A percentile compares a stretch with the other conserved stretches of the same genome.
Evolutionary conservation across 495 filamentous ascomycete species (phyloP).

Genomic region (Hypoxylon rickii): DNA sequence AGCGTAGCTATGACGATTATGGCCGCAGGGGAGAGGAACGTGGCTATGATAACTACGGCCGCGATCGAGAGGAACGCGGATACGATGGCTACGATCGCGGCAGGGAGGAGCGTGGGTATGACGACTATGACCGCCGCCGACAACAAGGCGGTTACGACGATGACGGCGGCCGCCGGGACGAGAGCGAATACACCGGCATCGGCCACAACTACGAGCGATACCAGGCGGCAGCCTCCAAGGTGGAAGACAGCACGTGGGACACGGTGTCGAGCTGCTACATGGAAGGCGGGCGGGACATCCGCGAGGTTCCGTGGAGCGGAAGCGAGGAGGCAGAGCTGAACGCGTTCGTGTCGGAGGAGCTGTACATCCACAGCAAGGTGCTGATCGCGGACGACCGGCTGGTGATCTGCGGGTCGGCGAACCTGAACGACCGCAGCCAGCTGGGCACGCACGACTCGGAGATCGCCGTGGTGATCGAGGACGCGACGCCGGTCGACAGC

Average conservation of each 20-base stretch:
- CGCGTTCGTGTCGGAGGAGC: constrained; percentile 88
- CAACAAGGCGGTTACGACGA: too few species aligned
- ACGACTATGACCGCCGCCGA: too few species aligned
- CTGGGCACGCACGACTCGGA: constrained; percentile 85
- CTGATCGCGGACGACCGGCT: constrained; percentile 89
- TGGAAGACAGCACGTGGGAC: constrained; percentile 66
- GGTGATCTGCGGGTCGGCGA: constrained; percentile 90
- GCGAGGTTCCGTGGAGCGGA: constrained; percentile 79
- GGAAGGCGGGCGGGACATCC: constrained; percentile 76
- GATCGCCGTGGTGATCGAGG: constrained; percentile 81
- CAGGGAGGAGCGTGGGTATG: too few species aligned
- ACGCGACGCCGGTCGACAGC: constrained; percentile 69
- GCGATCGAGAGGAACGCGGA: constrained; percentile 15
- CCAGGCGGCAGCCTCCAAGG: constrained; percentile 64
- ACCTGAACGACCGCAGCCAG: constrained; percentile 94
- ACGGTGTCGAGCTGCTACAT: constrained; percentile 83
- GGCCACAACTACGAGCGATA: constrained; percentile 57
- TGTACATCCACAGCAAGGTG: constrained; percentile 94
- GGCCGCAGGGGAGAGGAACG: too few species aligned
- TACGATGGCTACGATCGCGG: too few species aligned
- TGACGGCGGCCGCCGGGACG: constrained; percentile 28
- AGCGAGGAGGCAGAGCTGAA: constrained; percentile 75
- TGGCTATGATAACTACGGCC: too few species aligned
- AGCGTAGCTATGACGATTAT: too few species aligned
- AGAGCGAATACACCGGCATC: neutral